phyloP scores from a whole-genome alignment of 2,329 filamentous ascomycete species.

The Aspergillus quadrilineatus region DNA sequence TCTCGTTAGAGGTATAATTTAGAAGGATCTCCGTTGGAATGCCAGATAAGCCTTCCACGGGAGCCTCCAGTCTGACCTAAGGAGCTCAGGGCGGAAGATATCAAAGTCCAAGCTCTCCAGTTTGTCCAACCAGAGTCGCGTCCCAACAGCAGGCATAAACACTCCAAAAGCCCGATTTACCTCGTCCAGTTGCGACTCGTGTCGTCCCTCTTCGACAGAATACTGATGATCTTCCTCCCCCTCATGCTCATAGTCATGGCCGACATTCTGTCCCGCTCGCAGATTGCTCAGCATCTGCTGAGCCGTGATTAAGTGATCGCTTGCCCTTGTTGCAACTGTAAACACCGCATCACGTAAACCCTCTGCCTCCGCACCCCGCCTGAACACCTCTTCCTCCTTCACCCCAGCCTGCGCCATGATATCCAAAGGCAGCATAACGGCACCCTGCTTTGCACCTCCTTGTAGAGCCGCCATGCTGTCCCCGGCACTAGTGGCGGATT shows the following conservation, averaged over 20 bases:
- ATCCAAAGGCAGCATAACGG: conserved; percentile 80
- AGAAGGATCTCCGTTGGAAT: conserved; percentile 55
- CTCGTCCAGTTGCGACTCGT: conserved; percentile 47
- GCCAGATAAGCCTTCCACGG: conserved; percentile 74
- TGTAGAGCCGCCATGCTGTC: conserved; percentile 37
- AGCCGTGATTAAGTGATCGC: conserved; percentile 92
- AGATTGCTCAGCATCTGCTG: conserved; percentile 86
- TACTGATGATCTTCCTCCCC: conserved; percentile 69
- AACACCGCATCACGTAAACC: conserved; percentile 90
- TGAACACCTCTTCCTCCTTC: conserved; percentile 84
- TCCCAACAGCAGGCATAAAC: conserved; percentile 75
- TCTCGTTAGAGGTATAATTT: conserved; percentile 13
- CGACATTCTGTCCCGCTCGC: conserved; percentile 68
- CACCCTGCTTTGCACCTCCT: conserved; percentile 53
- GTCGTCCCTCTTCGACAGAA: conserved; percentile 14
- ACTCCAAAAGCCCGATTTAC: conserved; percentile 72
- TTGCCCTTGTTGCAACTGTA: conserved; percentile 85
- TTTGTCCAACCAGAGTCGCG: conserved; percentile 72
- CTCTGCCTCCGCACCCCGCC: conserved; percentile 72
- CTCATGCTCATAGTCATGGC: conserved; percentile 86
- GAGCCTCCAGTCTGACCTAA: conserved; percentile 74
- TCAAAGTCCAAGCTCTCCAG: conserved; percentile 84
- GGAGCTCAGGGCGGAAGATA: conserved; percentile 64
- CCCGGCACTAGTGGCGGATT: conserved; percentile 49
- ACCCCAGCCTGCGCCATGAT: conserved; percentile 80